Base-by-base conservation (phyloP, 2,329 filamentous ascomycete species). In the Colletotrichum aenigma region DNA sequence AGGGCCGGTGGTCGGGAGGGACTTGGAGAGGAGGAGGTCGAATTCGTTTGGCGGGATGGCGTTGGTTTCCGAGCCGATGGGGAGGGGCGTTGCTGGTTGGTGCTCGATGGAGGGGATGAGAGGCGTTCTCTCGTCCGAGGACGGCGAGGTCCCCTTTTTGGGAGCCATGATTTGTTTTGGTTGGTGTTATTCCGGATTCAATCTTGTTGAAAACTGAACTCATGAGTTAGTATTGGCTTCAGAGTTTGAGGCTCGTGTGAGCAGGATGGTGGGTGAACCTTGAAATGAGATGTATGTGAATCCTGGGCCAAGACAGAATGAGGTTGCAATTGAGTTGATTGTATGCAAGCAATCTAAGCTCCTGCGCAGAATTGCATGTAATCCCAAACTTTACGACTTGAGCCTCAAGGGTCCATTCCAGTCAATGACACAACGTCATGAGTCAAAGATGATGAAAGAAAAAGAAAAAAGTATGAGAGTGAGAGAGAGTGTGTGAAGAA, bases 11-110 rank as follows among this genome's bases (percentile, higher is more conserved):
- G 84, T 83, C 16, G 84, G 86, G 65, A 86, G 76, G 4, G 87
- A 87, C 30, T 82, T 82, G 1, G 86, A 86, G 10, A 88, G 78
- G 56, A 83, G 75, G 62, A 85, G 77, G 73, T 85, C 82, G 60
- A 85, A 82, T 30, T 84, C 82, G 77, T 84, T 84, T 36, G 81
- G 79, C 69, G 83, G 82, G 12, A 85, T 81, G 66, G 78, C 77
- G 56, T 76, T 76, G 16, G 32, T 78, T 24, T 38, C 61, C 78
- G 74, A 30, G 74, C 34, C 43, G 70, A 75, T 74, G 64, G 74
- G 74, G 16, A 75, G 74, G 43, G 74, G 74, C 55, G 74, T 75
- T 21, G 64, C 58, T 8, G 73, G 56, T 26, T 73, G 55, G 38
- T 73, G 52, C 7, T 62, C 64, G 13, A 67, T 55, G 28, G 28